Base-by-base conservation (phyloP, 305 asterid genomes). In the Plantago rigida region DNA sequence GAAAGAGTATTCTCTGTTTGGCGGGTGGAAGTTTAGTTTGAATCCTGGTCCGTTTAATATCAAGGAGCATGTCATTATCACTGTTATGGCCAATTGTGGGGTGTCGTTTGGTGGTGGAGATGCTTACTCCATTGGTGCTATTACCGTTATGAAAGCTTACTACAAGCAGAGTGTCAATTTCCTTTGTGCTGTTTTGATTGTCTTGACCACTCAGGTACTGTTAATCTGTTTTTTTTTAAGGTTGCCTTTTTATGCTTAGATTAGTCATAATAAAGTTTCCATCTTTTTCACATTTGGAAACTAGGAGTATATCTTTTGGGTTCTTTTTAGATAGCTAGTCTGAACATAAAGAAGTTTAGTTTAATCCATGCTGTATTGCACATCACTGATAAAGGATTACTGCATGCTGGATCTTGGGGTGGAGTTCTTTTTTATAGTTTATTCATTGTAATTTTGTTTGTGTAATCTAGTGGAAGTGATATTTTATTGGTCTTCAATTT, bases 71-170 rank as follows among this genome's bases (percentile, higher is more conserved):
- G 98, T 88, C 2, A 76, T 92, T 31, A 81, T 87, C 7, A 92
- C 98, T 0, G 93, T 92, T 14, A 92, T 92, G 87, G 98, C 98
- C 2, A 92, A 88, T 51, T 88, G 99, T 44, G 96, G 96, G 2
- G 99, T 88, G 12, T 86, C 99, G 0, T 41, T 75, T 19, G 99
- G 99, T 4, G 96, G 99, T 0, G 99, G 99, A 8, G 99, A 92
- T 70, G 99, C 96, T 45, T 92, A 92, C 76, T 84, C 96, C 12
- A 92, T 92, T 50, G 99, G 99, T 0, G 96, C 96, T 24, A 82
- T 92, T 65, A 92, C 99, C 53, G 94, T 92, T n/a, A 92, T 92
- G 99, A 92, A 83, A 65, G 93, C 94, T 51, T 92, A 92, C 56
- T 92, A 92, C 69, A 92, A 83, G 67, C 99, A 86, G 78, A 86